phyloP scores from a whole-genome alignment of 192 early-diverging fungal genomes.

The Coemansia erecta region DNA sequence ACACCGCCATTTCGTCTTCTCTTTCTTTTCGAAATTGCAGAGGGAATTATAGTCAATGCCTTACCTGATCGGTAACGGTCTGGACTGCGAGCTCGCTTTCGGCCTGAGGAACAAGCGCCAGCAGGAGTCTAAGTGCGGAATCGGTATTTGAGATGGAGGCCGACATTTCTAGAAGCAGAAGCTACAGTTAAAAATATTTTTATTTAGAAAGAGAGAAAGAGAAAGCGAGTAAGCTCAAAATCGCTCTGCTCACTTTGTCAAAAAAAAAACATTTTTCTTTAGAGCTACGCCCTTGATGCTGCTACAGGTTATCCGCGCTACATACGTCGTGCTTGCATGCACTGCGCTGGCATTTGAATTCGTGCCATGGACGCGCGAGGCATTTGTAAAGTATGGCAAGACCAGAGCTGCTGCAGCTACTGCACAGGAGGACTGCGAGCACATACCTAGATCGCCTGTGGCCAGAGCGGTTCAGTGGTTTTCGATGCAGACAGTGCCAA shows the following conservation, averaged over 20 bases:
- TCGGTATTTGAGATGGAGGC: slow-evolving; percentile 37
- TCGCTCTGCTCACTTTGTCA: no score
- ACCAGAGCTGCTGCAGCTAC: slow-evolving; percentile 7
- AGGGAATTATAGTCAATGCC: not conserved
- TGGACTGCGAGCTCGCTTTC: slow-evolving; percentile 26
- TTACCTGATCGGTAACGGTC: slow-evolving; percentile 40
- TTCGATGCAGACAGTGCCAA: slow-evolving; percentile 26
- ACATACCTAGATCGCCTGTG: not conserved
- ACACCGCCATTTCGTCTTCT: no score
- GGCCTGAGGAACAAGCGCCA: slow-evolving; percentile 37
- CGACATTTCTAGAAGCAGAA: slow-evolving; percentile 27
- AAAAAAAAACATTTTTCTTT: not conserved
- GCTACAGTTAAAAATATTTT: not conserved
- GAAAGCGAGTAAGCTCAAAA: not conserved
- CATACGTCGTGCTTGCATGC: slow-evolving; percentile 20
- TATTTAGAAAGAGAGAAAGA: not conserved
- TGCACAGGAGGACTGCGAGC: not conserved
- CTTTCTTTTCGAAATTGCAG: not conserved
- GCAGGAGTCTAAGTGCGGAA: slow-evolving; percentile 41
- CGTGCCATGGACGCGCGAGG: slow-evolving; percentile 42
- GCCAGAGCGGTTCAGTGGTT: not conserved
- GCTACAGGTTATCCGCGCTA: slow-evolving; percentile 7
- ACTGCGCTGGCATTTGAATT: slow-evolving; percentile 31
- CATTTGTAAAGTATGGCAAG: slow-evolving; percentile 46
- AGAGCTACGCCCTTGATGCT: not conserved